Percentiles rank a stretch among this genome's conserved stretches.
Evolutionary conservation across 495 filamentous ascomycete genomes (phyloP).

Genomic region (Pyrenula massariospora): DNA sequence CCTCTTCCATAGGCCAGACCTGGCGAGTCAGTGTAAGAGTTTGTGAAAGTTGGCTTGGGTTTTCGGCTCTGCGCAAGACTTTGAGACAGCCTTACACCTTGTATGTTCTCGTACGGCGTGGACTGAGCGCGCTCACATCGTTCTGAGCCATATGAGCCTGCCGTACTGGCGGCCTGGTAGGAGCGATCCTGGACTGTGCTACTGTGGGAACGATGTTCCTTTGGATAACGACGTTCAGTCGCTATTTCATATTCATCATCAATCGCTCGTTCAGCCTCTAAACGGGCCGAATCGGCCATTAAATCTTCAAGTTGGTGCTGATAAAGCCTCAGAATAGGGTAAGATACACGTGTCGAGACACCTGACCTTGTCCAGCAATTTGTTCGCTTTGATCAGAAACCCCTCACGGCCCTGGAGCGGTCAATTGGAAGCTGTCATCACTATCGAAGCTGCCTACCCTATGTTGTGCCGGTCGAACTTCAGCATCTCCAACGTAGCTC

Average conservation of each 20-base stretch:
- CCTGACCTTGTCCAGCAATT: neutral
- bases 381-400: neutral
- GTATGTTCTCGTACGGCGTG: neutral
- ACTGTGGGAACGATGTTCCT: neutral
- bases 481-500: neutral
- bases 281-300: neutral
- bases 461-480: neutral
- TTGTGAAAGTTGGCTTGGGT: neutral
- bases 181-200: neutral
- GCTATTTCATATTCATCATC: neutral
- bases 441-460: neutral
- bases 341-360: too few species aligned
- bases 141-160: neutral
- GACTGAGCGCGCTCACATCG: neutral
- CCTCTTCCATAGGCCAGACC: neutral
- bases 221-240: neutral
- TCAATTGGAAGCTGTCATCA: neutral
- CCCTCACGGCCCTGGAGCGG: neutral
- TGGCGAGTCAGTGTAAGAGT: neutral
- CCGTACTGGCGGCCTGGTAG: neutral
- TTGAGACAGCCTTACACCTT: neutral
- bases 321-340: too few species aligned
- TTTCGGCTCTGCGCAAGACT: neutral
- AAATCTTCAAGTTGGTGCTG: neutral
- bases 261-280: neutral